Evolutionary conservation across 805 yeast species (phyloP), one percentile per base, ranked within the genome.

Genomic region (Cyberlindnera sargentensis): DNA sequence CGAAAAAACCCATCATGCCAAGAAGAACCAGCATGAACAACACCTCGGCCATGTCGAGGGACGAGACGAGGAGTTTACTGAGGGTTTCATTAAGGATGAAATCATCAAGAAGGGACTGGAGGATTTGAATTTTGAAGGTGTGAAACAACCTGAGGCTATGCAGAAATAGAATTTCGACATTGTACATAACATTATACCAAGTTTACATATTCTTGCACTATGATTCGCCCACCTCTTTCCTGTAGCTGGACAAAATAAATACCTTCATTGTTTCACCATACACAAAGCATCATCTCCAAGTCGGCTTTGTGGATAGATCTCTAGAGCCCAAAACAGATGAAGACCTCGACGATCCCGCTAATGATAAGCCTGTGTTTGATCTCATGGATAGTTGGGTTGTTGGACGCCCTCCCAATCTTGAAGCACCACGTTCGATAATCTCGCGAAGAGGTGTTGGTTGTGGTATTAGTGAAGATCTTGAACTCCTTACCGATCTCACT

Each of bases 371-470:
- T 15, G 20, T 15, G 20, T 15, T 15, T 24, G 29, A 35, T 2
- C 15, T 9, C 20, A 26, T 6, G 8, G 29, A 24, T n/a, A 15
- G n/a, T 8, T 24, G n/a, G 25, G 29, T 9, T 2, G 34, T 31
- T 31, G 34, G 34, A 20, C 35, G 40, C 9, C 9, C 29, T 31
- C 35, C 40, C 40, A 37, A 23, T 26, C 40, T 37, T 31, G 40
- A 37, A 6, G 40, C 28, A 25, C 49, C 40, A 31, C 50, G 46
- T 34, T 52, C 56, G 6, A 53, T 45, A 1, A 54, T 42, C 15
- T 56, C 57, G 24, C 47, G 48, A 11, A 57, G 40, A 3, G 61
- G 61, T 3, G 61, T 55, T 6, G 60, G 61, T 25, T 56, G 59
- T 36, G 58, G 60, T 11, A 57, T 11, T 39, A 52, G 31, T 4